Percentiles rank a stretch among this genome's conserved stretches.
phyloP scores from a whole-genome alignment of 345 rosid species.

The Corymbia maculata region DNA sequence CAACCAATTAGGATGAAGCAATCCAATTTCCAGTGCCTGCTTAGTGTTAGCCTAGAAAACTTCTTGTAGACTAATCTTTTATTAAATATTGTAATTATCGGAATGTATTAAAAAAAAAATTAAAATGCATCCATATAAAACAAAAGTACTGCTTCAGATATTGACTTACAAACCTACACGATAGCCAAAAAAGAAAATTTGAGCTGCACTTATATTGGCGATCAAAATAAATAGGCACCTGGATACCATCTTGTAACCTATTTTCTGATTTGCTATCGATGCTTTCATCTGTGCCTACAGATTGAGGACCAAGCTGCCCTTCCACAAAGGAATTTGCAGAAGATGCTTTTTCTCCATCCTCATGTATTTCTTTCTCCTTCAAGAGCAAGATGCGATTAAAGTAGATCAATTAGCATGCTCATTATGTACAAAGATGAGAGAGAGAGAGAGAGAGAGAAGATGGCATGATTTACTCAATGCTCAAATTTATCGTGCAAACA shows the following conservation, averaged over 20 bases:
- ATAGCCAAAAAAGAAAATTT: not conserved
- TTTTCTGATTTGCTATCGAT: slow-evolving; percentile 18
- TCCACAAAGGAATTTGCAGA: slow-evolving; percentile 19
- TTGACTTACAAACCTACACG: not conserved
- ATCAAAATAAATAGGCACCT: slow-evolving; percentile 28
- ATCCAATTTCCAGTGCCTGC: not conserved
- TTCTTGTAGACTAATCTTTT: not conserved
- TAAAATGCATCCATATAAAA: not conserved
- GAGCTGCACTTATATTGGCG: not conserved
- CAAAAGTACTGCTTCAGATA: not conserved
- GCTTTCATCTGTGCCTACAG: slow-evolving; percentile 24
- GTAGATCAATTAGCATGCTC: not conserved
- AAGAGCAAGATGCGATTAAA: not conserved
- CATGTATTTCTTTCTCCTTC: slow-evolving; percentile 34
- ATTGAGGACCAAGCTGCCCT: slow-evolving; percentile 31
- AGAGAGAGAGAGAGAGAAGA: not conserved
- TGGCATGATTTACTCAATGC: not conserved
- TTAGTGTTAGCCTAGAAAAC: not conserved
- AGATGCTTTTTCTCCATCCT: slow-evolving; percentile 30
- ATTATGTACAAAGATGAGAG: not conserved
- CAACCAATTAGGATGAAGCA: not conserved
- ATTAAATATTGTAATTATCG: not conserved
- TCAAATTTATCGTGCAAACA: not conserved
- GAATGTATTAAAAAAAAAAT: not conserved
- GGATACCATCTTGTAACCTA: slow-evolving; percentile 27